Conservation (phyloP, 805 yeast species). For the Schwanniomyces vanrijiae region DNA sequence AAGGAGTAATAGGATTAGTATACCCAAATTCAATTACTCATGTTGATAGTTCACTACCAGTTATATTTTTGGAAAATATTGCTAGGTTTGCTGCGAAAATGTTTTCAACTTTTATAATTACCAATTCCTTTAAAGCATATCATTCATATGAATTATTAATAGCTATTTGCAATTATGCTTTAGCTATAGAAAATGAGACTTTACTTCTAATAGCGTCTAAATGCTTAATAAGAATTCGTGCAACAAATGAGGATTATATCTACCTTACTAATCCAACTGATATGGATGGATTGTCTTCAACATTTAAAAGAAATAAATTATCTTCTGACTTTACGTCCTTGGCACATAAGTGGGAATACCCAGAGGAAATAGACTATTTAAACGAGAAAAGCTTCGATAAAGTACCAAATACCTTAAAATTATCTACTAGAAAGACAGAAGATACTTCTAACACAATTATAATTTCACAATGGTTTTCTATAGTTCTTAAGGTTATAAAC, state of each 20-base stretch:
- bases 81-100: slow-evolving; percentile 25
- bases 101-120: slow-evolving; percentile 22
- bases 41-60: slow-evolving; percentile 11
- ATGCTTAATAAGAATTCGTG: slow-evolving; percentile 54
- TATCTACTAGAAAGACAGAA: slow-evolving; percentile 13
- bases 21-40: slow-evolving; percentile 21
- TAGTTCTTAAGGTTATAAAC: slow-evolving; percentile 50
- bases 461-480: slow-evolving; percentile 50
- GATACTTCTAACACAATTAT: slow-evolving; percentile 20
- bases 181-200: slow-evolving; percentile 32
- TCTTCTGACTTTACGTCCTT: slow-evolving; percentile 17
- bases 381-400: slow-evolving; percentile 42
- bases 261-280: slow-evolving; percentile 56
- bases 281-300: slow-evolving; percentile 64
- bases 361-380: slow-evolving; percentile 53
- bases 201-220: slow-evolving; percentile 50
- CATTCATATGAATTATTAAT: slow-evolving; percentile 31
- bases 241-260: slow-evolving; percentile 43
- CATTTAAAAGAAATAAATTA: slow-evolving; percentile 50
- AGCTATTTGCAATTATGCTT: slow-evolving; percentile 33
- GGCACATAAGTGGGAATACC: slow-evolving; percentile 54
- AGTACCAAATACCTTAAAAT: slow-evolving; percentile 31
- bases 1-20: slow-evolving; percentile 26
- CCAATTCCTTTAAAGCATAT: slow-evolving; percentile 25
- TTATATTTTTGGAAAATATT: slow-evolving; percentile 13